Base-by-base conservation (phyloP, 192 early-diverging fungal species). In the Coemansia sp. region DNA sequence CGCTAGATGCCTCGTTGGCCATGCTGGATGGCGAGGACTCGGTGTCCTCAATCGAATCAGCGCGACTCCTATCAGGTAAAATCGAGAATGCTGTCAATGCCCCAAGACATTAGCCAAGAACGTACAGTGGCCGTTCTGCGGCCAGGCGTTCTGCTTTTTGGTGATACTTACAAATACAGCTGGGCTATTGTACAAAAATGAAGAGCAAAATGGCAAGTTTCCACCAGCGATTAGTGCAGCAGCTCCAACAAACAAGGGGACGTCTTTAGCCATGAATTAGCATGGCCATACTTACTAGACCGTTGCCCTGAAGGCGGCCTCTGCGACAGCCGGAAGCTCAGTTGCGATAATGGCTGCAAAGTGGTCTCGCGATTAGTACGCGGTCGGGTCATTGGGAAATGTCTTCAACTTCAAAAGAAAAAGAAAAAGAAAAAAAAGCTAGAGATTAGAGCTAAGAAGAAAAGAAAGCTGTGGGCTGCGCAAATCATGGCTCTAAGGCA, bases 1-100 rank as follows among this genome's bases (percentile, higher is more conserved):
- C 58, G 13, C 23, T 45, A 21, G 26, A 18, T 3, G 28, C 58
- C 24, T 60, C 45, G 14, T 45, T 35, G 13, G 60, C 35, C 53
- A 39, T 6, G 10, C 60, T 63, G 35, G 62, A 51, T 45, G 23
- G 40, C 35, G 45, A 64, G 23, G 60, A n/a, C 31, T 61, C 66
- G 59, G 62, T 69, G 45, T 71, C 72, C 16, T 74, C 77, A 34
- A 80, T 80, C 16, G 77, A 80, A 9, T 80, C 77, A 10, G 66
- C 31, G n/a, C 62, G 77, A 31, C 66, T 65, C 34, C 63, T 70
- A 60, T 50, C 3, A 59, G 24, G 21, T 14, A 16, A 26, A 26
- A 51, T 23, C 0, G 14, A 28, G 28, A 28, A 11, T 28, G 21
- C 23, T 23, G 8, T 26, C 10, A 24, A 50, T 26, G 10, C n/a